Conservation (phyloP, 2,329 filamentous ascomycete genomes). For the Alternaria brassicae region DNA sequence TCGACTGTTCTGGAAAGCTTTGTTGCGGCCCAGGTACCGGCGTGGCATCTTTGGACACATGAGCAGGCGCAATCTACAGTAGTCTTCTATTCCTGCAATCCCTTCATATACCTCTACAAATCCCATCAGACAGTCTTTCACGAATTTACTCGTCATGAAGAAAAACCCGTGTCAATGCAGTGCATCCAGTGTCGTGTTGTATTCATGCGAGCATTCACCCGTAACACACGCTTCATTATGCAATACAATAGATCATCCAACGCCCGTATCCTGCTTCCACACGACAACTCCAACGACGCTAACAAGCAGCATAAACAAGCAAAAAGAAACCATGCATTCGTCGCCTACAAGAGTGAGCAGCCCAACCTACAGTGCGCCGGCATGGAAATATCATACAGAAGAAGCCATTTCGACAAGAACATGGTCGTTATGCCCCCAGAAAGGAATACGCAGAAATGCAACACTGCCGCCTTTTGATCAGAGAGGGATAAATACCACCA, state of each 20-base stretch:
- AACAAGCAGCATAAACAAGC: slow-evolving; percentile 5
- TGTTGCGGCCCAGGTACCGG: neutral
- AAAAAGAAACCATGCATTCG: slow-evolving; percentile 23
- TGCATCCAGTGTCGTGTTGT: slow-evolving; percentile 10
- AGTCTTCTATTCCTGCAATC: neutral
- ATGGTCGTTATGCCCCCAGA: slow-evolving; percentile 7
- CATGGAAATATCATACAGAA: slow-evolving; percentile 43
- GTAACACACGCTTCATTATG: slow-evolving; percentile 37
- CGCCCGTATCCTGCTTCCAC: slow-evolving; percentile 26
- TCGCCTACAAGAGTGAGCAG: slow-evolving; percentile 17
- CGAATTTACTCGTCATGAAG: neutral
- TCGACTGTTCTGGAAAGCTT: neutral
- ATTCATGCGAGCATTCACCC: slow-evolving; percentile 36
- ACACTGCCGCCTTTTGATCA: slow-evolving; percentile 39
- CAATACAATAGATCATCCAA: slow-evolving; percentile 44
- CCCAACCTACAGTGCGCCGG: slow-evolving; percentile 26
- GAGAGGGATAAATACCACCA: slow-evolving; percentile 33
- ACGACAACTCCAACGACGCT: slow-evolving; percentile 20
- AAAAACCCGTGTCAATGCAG: neutral
- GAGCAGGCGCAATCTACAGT: slow-evolving; percentile 8
- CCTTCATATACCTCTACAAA: neutral
- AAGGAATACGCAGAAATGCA: slow-evolving; percentile 32
- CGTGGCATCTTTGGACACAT: neutral
- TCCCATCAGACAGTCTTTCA: neutral
- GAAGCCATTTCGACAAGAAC: slow-evolving; percentile 15